phyloP scores from a whole-genome alignment of 257 asterid genomes.

The Schizonepeta tenuifolia region DNA sequence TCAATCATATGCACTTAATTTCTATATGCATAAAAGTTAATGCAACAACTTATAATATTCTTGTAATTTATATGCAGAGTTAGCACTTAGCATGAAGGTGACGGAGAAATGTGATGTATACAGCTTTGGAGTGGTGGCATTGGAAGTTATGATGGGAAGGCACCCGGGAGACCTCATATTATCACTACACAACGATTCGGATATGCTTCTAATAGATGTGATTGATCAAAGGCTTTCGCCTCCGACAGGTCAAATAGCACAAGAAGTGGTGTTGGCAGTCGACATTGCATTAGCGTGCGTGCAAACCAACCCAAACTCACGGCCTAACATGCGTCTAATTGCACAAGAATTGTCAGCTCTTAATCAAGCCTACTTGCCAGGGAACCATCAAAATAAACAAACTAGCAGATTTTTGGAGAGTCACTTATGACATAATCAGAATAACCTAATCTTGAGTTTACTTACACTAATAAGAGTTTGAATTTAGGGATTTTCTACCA shows the following conservation, averaged over 20 bases:
- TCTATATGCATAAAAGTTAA: neutral
- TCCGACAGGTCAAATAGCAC: constrained; percentile 62
- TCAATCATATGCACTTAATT: neutral
- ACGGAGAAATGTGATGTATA: constrained; percentile 86
- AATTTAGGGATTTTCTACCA: neutral
- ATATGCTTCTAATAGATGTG: constrained; percentile 55
- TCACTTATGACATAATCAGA: constrained; percentile 24
- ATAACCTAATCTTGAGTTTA: neutral
- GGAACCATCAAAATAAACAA: constrained; percentile 49
- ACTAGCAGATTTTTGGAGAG: constrained; percentile 39
- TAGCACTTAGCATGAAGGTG: constrained; percentile 71
- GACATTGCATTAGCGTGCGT: constrained; percentile 72
- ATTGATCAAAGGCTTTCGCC: constrained; percentile 73
- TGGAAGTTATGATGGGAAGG: constrained; percentile 84
- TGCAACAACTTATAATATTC: neutral
- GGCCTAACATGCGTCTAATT: constrained; percentile 80
- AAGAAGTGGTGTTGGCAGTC: constrained; percentile 61
- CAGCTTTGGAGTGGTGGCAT: constrained; percentile 89
- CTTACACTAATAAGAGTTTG: neutral
- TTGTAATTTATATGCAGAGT: constrained; percentile 52
- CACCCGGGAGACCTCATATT: constrained; percentile 81
- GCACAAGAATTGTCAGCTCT: constrained; percentile 75
- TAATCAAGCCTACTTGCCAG: constrained; percentile 49
- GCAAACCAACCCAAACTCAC: constrained; percentile 51
- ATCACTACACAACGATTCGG: constrained; percentile 44